phyloP scores from a whole-genome alignment of 306 rosid species.

The Senna tora region DNA sequence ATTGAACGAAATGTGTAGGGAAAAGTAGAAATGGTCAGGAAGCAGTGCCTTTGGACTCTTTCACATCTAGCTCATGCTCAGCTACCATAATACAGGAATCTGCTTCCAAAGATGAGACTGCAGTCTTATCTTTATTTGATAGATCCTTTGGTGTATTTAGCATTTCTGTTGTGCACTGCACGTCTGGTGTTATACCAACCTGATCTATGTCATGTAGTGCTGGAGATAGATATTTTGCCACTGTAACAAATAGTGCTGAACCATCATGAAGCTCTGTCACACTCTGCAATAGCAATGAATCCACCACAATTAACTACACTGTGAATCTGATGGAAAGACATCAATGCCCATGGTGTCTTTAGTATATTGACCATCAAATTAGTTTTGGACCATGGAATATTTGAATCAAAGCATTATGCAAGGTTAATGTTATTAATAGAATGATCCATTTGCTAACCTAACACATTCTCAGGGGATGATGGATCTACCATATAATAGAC shows the following conservation, averaged over 20 bases:
- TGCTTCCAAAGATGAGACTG: constrained; percentile 70
- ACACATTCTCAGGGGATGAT: not conserved
- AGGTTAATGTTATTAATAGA: not conserved
- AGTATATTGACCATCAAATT: not conserved
- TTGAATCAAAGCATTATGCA: not conserved
- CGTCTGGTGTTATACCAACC: constrained; percentile 88
- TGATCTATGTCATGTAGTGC: constrained; percentile 94
- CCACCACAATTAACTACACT: constrained; percentile 12
- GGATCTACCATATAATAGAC: not conserved
- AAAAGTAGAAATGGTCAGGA: constrained; percentile 49
- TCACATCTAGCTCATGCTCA: constrained; percentile 77
- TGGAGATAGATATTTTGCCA: constrained; percentile 91
- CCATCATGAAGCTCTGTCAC: constrained; percentile 95
- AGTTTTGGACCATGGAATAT: not conserved
- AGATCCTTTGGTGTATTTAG: constrained; percentile 55
- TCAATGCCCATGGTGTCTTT: constrained; percentile 12
- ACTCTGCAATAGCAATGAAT: constrained; percentile 56
- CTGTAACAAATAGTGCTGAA: constrained; percentile 89
- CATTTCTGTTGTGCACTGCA: constrained; percentile 91
- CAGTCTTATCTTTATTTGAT: constrained; percentile 49
- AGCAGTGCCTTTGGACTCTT: constrained; percentile 84
- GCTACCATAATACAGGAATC: constrained; percentile 97
- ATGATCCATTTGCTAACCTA: not conserved
- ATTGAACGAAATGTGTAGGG: constrained; percentile 31
- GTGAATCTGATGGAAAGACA: constrained; percentile 19